Evolutionary conservation across 2,329 filamentous ascomycete genomes (phyloP).

Genomic region (Apiospora pterosperma): DNA sequence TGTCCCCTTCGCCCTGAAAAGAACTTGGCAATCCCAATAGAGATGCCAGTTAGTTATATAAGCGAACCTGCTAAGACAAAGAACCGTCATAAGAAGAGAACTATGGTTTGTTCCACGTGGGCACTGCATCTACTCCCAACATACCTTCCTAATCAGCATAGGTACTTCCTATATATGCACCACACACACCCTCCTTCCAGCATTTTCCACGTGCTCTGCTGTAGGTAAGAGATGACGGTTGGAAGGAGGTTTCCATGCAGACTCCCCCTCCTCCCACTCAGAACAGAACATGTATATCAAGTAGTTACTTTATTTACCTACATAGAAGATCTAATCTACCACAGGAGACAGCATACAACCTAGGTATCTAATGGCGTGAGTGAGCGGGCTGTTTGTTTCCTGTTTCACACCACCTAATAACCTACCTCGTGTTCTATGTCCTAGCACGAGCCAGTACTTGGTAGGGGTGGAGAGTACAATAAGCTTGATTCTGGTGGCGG

Average conservation of each 20-base stretch:
- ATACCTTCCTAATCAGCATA: not conserved
- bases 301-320: no score
- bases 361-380: not conserved
- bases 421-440: not conserved
- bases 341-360: no score
- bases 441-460: not conserved
- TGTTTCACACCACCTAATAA: not conserved
- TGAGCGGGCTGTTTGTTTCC: not conserved
- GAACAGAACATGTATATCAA: not conserved
- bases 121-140: not conserved
- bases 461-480: not conserved
- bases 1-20: not conserved
- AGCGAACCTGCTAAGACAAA: not conserved
- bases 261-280: not conserved
- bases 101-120: not conserved
- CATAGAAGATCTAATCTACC: no score
- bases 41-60: not conserved
- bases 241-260: not conserved
- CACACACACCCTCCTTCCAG: not conserved
- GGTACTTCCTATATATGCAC: no score
- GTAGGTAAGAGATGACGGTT: not conserved
- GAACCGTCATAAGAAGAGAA: not conserved
- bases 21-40: not conserved
- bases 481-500: not conserved
- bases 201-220: not conserved